A percentile compares a stretch with the other conserved stretches of the same genome.
phyloP scores from a whole-genome alignment of 106 monocot genomes.

The Cymbidium sinense region DNA sequence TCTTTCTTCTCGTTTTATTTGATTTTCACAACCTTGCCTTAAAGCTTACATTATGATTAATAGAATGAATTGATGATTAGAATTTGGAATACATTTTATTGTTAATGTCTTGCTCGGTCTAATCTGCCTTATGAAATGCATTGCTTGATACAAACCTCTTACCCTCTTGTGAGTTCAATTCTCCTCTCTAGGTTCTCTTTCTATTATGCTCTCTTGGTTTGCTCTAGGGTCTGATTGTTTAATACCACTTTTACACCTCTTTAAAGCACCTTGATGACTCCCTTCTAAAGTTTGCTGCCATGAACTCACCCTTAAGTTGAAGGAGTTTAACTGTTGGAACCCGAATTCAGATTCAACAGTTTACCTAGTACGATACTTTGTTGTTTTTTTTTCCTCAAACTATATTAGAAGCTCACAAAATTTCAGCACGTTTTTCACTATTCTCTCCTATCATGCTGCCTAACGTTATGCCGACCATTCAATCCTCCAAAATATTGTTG shows the following conservation, averaged over 20 bases:
- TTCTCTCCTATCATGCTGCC: neutral
- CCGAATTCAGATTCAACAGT: neutral
- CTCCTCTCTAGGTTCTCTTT: neutral
- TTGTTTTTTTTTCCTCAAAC: neutral
- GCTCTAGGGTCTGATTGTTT: neutral
- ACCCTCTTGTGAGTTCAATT: no score
- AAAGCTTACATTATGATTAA: neutral
- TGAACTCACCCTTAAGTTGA: neutral
- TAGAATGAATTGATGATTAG: neutral
- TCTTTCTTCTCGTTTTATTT: no score
- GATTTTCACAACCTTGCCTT: no score
- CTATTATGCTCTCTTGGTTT: neutral
- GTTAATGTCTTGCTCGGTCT: neutral
- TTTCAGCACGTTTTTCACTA: neutral
- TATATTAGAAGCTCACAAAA: neutral
- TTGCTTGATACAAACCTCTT: neutral
- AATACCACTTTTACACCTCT: neutral
- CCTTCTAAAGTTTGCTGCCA: neutral
- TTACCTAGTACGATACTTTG: neutral
- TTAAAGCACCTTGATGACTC: neutral
- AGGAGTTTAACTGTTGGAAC: neutral
- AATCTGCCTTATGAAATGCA: neutral
- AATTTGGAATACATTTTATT: neutral
- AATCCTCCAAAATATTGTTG: neutral
- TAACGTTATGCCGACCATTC: neutral